These are phyloP conservation scores for Ambrosia trifida DNA, from an alignment of 129 eudicot genomes.

Conservation along the genomic window DNA sequence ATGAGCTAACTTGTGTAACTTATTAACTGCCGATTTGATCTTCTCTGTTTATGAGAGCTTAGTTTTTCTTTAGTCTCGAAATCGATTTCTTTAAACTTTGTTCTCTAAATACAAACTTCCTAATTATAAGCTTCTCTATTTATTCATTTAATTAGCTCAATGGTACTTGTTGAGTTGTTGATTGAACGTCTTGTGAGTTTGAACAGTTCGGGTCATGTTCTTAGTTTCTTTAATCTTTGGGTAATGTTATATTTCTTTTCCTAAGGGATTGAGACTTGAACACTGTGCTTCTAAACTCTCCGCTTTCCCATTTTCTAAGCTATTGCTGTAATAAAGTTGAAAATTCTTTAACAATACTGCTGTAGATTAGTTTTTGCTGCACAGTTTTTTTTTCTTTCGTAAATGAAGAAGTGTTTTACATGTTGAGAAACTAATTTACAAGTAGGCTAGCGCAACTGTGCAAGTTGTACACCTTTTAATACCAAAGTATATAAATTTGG, in stretches of 20 bases:
- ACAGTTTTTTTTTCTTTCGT: background rate
- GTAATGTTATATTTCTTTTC: background rate
- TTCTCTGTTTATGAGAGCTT: background rate
- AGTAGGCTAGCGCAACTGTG: background rate
- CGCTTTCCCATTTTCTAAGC: background rate
- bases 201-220: background rate
- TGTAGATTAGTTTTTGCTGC: background rate
- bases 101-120: too few relatives aligned
- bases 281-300: background rate
- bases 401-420: background rate
- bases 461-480: background rate
- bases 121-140: too few relatives aligned
- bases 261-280: background rate
- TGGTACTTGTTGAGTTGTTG: too few relatives aligned
- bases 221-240: background rate
- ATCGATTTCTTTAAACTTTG: background rate
- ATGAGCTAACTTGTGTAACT: background rate
- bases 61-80: background rate
- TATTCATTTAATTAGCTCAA: too few relatives aligned
- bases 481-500: background rate
- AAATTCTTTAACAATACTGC: background rate
- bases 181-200: too few relatives aligned
- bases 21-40: background rate
- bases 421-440: background rate
- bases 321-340: background rate